These are phyloP conservation scores for Dictyostelium capitatum DNA, from an alignment of 78 protist genomes.

Conservation along the genomic window DNA sequence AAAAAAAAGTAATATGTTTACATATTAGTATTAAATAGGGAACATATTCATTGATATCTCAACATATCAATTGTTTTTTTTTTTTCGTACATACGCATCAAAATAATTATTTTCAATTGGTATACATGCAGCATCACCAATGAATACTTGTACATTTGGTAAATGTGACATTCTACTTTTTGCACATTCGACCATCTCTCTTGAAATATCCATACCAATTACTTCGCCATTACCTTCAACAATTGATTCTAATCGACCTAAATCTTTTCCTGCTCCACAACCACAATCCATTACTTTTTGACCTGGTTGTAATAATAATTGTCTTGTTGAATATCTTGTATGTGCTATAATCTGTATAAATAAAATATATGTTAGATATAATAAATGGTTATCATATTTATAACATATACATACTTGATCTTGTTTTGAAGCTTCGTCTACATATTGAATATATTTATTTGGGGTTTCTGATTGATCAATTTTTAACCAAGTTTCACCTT, in stretches of 20 bases:
- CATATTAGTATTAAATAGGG: neutral
- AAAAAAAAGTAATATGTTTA: too few relatives aligned
- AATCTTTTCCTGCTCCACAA: constrained; percentile 76
- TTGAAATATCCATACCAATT: constrained; percentile 43
- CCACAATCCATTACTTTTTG: constrained; percentile 67
- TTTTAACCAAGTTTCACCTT: constrained; percentile 31
- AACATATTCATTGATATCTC: too few relatives aligned
- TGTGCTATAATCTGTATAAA: constrained; percentile 46
- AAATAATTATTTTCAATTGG: constrained; percentile 43
- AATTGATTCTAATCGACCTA: constrained; percentile 37
- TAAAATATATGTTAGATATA: neutral
- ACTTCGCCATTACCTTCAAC: constrained; percentile 53
- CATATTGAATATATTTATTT: constrained; percentile 78
- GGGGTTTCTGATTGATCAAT: constrained; percentile 53
- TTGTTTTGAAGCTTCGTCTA: constrained; percentile 61
- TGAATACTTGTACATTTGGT: constrained; percentile 60
- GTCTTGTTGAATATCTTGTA: constrained; percentile 72
- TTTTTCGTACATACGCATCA: constrained; percentile 78
- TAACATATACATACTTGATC: constrained; percentile 39
- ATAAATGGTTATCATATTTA: neutral
- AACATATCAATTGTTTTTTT: too few relatives aligned
- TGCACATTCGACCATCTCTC: constrained; percentile 78
- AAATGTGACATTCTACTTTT: constrained; percentile 61
- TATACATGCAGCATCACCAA: constrained; percentile 48
- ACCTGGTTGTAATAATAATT: constrained; percentile 37